These are phyloP conservation scores for Anthracocystis panici-leucophaei DNA, from an alignment of 1,284 basidiomycete species.

Conservation along the genomic window DNA sequence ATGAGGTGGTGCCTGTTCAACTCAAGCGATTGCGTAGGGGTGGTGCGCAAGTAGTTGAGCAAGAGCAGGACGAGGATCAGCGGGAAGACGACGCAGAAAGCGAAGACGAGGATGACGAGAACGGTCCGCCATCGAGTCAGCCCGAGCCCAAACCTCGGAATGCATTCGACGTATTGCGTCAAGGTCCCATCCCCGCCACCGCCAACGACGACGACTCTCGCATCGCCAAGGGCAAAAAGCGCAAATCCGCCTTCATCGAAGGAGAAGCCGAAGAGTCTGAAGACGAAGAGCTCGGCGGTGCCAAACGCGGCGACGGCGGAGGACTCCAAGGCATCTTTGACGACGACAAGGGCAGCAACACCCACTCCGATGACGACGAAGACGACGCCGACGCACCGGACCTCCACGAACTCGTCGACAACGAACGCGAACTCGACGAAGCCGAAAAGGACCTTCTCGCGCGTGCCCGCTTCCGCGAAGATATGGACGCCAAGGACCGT, in stretches of 20 bases:
- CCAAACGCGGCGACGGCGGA: conserved; percentile 44
- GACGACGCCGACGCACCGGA: conserved; percentile 62
- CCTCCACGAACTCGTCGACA: conserved; percentile 62
- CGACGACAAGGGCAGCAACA: conserved; percentile 38
- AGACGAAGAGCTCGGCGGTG: conserved; percentile 55
- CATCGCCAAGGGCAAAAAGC: conserved; percentile 29
- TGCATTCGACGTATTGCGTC: conserved; percentile 34
- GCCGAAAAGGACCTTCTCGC: conserved; percentile 61
- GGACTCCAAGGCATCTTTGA: conserved; percentile 62
- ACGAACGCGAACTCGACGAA: conserved; percentile 61
- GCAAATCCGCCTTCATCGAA: conserved; percentile 59
- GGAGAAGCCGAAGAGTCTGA: conserved; percentile 69
- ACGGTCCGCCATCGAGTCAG: conserved; percentile 33
- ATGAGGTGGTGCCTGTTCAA: conserved; percentile 26
- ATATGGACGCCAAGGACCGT: conserved; percentile 59
- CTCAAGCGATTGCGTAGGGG: conserved; percentile 46
- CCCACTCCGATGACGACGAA: conserved; percentile 49
- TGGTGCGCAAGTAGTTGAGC: neutral
- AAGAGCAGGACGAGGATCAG: neutral
- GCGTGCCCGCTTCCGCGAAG: conserved; percentile 49
- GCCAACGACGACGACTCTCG: neutral
- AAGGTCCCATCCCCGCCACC: neutral
- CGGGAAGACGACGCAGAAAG: conserved; percentile 11
- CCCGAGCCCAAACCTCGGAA: conserved; percentile 32
- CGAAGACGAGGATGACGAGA: conserved; percentile 31